Conservation (phyloP, 1,139 yeast species). For the Nakaseomyces kungkrabaensis region DNA sequence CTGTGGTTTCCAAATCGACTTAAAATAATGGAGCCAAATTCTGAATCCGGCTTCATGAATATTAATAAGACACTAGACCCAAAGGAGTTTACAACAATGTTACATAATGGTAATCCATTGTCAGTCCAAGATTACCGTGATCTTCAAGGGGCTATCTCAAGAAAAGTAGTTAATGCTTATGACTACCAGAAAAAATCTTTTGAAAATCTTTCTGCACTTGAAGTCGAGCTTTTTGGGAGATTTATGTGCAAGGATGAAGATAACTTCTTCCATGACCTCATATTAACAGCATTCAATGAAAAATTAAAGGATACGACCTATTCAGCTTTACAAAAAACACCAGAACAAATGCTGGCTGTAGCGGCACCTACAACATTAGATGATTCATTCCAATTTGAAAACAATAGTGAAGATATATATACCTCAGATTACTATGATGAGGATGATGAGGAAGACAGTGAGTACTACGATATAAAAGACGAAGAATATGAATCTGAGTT, state of each 20-base stretch:
- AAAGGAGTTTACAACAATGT: constrained; percentile 23
- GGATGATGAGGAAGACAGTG: constrained; percentile 15
- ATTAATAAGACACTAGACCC: constrained; percentile 13
- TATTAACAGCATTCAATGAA: constrained; percentile 21
- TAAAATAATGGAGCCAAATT: constrained; percentile 2
- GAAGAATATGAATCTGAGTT: constrained; percentile 14
- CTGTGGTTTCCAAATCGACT: constrained; percentile 18
- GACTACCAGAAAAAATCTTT: constrained; percentile 20
- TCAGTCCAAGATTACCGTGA: constrained; percentile 25
- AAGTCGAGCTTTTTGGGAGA: constrained; percentile 23
- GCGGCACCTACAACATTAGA: background rate
- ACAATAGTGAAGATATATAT: constrained; percentile 12
- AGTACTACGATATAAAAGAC: constrained; percentile 14
- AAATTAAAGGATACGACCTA: constrained; percentile 14
- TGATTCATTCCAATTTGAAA: background rate
- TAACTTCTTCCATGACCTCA: constrained; percentile 20
- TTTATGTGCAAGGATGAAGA: constrained; percentile 26
- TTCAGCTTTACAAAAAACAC: background rate
- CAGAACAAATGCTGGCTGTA: background rate
- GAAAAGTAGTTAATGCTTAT: constrained; percentile 24
- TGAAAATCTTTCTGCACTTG: constrained; percentile 20
- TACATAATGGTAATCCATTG: constrained; percentile 24
- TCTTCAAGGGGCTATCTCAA: constrained; percentile 25
- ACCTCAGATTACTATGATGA: constrained; percentile 18
- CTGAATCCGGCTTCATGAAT: constrained; percentile 7